Conservation (phyloP, 2,329 filamentous ascomycete genomes). For the Dactylonectria macrodidyma region DNA sequence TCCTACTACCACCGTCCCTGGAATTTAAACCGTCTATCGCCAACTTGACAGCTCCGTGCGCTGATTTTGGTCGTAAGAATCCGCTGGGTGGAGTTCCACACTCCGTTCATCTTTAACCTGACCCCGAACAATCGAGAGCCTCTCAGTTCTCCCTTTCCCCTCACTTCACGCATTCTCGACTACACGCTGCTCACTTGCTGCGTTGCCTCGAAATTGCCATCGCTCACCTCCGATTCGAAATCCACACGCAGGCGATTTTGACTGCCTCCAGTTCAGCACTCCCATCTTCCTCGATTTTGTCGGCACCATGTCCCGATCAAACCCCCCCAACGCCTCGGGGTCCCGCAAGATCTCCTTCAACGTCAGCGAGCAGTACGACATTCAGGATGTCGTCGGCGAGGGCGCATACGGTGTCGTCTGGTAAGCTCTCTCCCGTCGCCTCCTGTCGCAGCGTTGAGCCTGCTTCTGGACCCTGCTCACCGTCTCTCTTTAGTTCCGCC, state of each 20-base stretch:
- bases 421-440: constrained; percentile 68
- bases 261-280: constrained; percentile 13
- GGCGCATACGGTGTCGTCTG: constrained; percentile 99
- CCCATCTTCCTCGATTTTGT: constrained; percentile 20
- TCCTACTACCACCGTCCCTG: constrained; percentile 19
- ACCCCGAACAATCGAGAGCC: constrained; percentile 46
- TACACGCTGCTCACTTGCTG: constrained; percentile 27
- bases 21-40: constrained; percentile 31
- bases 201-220: constrained; percentile 29
- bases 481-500: constrained; percentile 77
- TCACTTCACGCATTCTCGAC: constrained; percentile 32
- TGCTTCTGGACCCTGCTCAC: constrained; percentile 14
- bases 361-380: constrained; percentile 99
- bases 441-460: constrained; percentile 11
- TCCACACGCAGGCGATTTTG: constrained; percentile 13
- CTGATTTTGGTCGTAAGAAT: constrained; percentile 33
- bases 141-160: constrained; percentile 41
- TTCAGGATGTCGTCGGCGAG: constrained; percentile 98
- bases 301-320: constrained; percentile 66
- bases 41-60: constrained; percentile 17
- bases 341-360: constrained; percentile 99
- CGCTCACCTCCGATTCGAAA: constrained; percentile 28
- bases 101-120: constrained; percentile 39
- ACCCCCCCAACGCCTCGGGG: constrained; percentile 70
- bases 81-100: constrained; percentile 41